These are phyloP conservation scores for Boletus smithii DNA, from an alignment of 1,284 basidiomycete species.

Conservation along the genomic window DNA sequence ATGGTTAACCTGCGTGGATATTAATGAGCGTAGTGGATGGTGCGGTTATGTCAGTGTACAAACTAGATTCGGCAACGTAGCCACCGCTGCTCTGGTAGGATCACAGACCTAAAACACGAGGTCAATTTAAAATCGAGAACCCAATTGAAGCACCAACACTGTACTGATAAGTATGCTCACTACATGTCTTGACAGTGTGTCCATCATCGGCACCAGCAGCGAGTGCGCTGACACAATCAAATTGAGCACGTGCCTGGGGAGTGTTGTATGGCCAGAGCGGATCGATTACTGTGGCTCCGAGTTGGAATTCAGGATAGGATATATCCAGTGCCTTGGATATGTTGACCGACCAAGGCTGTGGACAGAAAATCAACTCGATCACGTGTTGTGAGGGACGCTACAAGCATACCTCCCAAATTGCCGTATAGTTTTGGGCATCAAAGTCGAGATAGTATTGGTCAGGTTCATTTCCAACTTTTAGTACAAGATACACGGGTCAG, in stretches of 20 bases:
- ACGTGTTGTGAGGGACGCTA: background rate
- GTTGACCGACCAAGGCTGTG: constrained; percentile 45
- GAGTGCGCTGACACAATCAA: constrained; percentile 47
- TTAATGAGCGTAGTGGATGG: too few relatives aligned
- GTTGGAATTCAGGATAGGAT: constrained; percentile 40
- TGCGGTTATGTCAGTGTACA: too few relatives aligned
- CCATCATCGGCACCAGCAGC: constrained; percentile 42
- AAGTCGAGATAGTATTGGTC: constrained; percentile 44
- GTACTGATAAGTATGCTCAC: constrained; percentile 52
- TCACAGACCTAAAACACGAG: constrained; percentile 41
- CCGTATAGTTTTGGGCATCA: constrained; percentile 42
- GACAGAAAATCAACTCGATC: background rate
- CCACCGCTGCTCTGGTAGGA: constrained; percentile 40
- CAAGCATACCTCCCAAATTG: constrained; percentile 40
- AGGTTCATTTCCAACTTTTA: constrained; percentile 50
- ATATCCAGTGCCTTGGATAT: constrained; percentile 40
- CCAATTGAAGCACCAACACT: constrained; percentile 35
- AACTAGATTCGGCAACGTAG: constrained; percentile 47
- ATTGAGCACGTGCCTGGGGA: constrained; percentile 39
- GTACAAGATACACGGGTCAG: constrained; percentile 5
- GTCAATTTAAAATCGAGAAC: constrained; percentile 2
- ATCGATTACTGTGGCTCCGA: constrained; percentile 47
- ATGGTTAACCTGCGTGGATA: constrained; percentile 42
- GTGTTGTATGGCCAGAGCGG: constrained; percentile 50
- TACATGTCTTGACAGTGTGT: constrained; percentile 42